Evolutionary conservation across 768 basidiomycete genomes (phyloP).

Genomic region (Naematelia encephala): DNA sequence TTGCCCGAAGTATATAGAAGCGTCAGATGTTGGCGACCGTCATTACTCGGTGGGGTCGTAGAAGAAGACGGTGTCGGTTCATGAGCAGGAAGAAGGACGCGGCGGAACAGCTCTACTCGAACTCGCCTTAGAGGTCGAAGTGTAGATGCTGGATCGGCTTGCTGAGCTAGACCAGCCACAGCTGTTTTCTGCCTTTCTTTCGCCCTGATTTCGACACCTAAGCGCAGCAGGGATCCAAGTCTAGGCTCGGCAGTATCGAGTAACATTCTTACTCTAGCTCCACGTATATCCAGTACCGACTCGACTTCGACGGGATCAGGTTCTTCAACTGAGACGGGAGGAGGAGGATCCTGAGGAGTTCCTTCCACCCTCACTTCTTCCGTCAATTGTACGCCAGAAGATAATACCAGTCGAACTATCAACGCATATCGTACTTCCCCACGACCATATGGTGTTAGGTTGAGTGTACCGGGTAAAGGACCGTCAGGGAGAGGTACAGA

Average conservation of each 20-base stretch:
- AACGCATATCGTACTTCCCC: constrained; percentile 41
- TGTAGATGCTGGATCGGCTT: constrained; percentile 31
- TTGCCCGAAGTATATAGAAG: constrained; percentile 82
- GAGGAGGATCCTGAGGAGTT: constrained; percentile 31
- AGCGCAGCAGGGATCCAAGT: constrained; percentile 32
- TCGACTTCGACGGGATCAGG: constrained; percentile 24
- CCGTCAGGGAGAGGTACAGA: constrained; percentile 26
- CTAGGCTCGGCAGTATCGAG: constrained; percentile 29
- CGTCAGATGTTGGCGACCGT: constrained; percentile 28
- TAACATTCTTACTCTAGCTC: constrained; percentile 30
- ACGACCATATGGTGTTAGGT: constrained; percentile 26
- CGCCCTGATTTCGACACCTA: constrained; percentile 43
- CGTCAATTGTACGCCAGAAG: constrained; percentile 10
- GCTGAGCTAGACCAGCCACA: constrained; percentile 21
- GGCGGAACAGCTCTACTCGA: constrained; percentile 43
- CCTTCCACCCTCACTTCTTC: constrained; percentile 32
- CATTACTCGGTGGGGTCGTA: constrained; percentile 2
- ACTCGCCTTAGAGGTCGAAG: constrained; percentile 39
- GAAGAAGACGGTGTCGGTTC: constrained; percentile 7
- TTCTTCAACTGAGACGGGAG: constrained; percentile 1
- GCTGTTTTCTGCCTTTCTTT: constrained; percentile 28
- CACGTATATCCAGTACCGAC: constrained; percentile 24
- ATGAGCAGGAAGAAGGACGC: constrained; percentile 13
- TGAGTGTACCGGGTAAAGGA: constrained; percentile 41
- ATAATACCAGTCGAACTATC: constrained; percentile 20